Evolutionary conservation across 805 yeast genomes (phyloP), one percentile per base, ranked within the genome.

Genomic region (Kuraishia capsulata): DNA sequence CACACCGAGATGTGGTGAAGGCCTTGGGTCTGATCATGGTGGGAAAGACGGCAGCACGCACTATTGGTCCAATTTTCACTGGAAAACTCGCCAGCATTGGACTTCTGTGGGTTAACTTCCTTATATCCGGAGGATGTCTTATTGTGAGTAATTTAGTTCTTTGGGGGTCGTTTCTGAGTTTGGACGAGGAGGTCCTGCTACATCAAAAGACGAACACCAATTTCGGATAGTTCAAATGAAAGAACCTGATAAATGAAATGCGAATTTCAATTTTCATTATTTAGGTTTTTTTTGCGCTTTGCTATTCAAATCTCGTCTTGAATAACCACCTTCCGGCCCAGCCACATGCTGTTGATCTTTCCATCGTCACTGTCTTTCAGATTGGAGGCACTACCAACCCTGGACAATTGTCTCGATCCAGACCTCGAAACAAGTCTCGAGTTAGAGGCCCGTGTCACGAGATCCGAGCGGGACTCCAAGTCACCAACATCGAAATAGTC

Each of bases 11-110:
- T 36, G 62, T 89, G 35, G 78, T 95, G 2, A 73, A 68, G 47
- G 88, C 82, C 1, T 70, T 88, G 77, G 96, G 96, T 2, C 65
- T 83, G 2, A 95, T 88, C 8, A 88, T 87, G 51, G 78, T 88
- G 29, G 87, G 82, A 20, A 86, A 87, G 56, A 89, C 96, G 1
- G 69, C 84, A 45, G 94, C 95, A 0, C 68, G 95, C 43, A 76
- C 92, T 33, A 54, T 84, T 9, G 95, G 96, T 1, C 96, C 96
- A 1, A 50, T 75, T 3, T 72, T 83, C 49, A 82, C 95, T 2
- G 97, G 97, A 3, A 57, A 67, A 20, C 60, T 87, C 36, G 92
- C 95, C 0, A 68, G 69, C 20, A 45, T 49, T 8, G 67, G 68
- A 1, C 48, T 50, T 2, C 54, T 81, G 19, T 60, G 71, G 60